Evolutionary conservation across 345 rosid genomes (phyloP).

Genomic region (Stellera chamaejasme): DNA sequence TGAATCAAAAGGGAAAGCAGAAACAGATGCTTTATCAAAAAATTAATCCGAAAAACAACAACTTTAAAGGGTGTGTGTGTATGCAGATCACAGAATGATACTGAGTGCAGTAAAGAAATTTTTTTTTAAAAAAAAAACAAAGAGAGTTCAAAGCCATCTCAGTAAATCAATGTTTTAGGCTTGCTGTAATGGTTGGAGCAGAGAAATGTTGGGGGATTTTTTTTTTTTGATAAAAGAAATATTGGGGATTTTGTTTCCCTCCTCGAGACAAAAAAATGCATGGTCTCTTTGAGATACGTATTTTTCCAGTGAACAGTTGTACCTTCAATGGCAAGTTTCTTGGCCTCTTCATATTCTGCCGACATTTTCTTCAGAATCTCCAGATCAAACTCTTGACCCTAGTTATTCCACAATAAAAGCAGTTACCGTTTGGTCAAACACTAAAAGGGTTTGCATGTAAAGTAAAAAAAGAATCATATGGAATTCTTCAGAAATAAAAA

Average conservation of each 20-base stretch:
- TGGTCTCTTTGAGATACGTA: neutral
- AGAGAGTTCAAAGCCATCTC: neutral
- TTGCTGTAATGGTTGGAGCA: neutral
- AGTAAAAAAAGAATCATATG: too few species aligned
- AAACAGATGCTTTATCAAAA: too few species aligned
- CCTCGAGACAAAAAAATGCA: neutral
- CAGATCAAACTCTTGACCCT: slow-evolving; percentile 59
- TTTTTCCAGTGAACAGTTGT: slow-evolving; percentile 4
- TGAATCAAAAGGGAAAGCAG: too few species aligned
- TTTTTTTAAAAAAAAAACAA: neutral
- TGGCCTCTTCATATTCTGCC: slow-evolving; percentile 52
- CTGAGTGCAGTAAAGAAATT: neutral
- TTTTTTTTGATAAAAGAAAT: neutral
- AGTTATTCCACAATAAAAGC: slow-evolving; percentile 3
- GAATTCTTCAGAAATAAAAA: too few species aligned
- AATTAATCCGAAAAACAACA: too few species aligned
- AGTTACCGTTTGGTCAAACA: neutral
- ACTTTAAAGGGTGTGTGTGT: too few species aligned
- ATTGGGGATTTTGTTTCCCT: neutral
- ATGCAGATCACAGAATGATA: too few species aligned
- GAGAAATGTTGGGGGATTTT: too few species aligned
- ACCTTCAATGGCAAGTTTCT: slow-evolving; percentile 66
- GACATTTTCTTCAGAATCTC: slow-evolving; percentile 38
- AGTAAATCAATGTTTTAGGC: neutral
- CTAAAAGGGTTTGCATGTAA: too few species aligned